Base-by-base conservation (phyloP, 2,329 filamentous ascomycete genomes). In the Mycosphaerella sp. region DNA sequence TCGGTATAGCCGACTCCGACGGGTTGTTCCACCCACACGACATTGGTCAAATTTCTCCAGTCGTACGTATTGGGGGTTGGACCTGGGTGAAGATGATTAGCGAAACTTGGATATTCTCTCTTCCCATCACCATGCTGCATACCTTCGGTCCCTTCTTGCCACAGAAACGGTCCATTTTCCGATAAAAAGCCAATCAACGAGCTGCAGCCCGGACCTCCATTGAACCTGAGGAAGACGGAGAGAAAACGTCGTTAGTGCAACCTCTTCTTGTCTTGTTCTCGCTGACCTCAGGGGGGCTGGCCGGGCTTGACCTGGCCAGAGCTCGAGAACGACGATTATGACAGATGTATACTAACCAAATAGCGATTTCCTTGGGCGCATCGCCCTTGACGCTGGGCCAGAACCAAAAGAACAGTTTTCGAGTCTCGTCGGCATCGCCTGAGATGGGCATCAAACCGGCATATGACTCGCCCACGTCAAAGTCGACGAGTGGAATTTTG, bases 41-140 rank as follows among this genome's bases (percentile, higher is more conserved):
- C 80, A 68, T 90, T 89, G 52, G 86, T 86, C 36, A 91, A 70
- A 48, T 85, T 85, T 57, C 81, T 66, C 72, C 72, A 75, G 36
- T 70, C 69, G 66, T 69, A 76, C 0, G 72, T 69, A 55, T 76
- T 76, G 56, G 70, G 67, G 1, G 74, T 68, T 2, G 73, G 69
- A 53, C 75, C 50, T 39, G 12, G 2, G 17, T 38, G 29, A 3
- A 26, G 6, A n/a, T 32, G 21, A 10, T 6, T 14, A 14, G 7
- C 17, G 39, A 17, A 17, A 17, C 14, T 17, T 17, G 14, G 1
- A 17, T 17, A 17, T 17, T 17, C 14, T 17, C 14, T 17, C 14
- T 17, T 17, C 1, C 43, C 8, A n/a, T 45, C 14, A 21, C 26
- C 26, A 14, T n/a, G 0, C 31, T n/a, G 14, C 45, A 12, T 38